Conservation (phyloP, 495 filamentous ascomycete genomes). For the Neurospora sp. region DNA sequence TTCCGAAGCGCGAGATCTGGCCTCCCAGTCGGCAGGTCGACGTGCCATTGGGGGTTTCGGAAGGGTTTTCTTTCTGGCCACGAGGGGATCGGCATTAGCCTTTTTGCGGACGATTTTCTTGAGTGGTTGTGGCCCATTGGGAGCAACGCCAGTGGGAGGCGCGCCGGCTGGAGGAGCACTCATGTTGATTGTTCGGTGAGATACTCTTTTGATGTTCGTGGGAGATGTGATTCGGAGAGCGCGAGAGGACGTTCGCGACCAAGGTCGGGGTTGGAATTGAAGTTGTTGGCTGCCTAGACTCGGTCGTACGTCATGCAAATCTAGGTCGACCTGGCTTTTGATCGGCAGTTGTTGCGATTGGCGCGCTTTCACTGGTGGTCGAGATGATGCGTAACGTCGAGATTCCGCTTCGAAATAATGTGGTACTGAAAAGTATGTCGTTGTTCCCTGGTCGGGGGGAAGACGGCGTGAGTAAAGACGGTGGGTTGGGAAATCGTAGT, state of each 20-base stretch:
- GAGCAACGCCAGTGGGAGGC: constrained; percentile 11
- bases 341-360: background rate
- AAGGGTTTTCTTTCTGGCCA: constrained; percentile 49
- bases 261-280: background rate
- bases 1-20: background rate
- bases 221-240: background rate
- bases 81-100: constrained; percentile 50
- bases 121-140: constrained; percentile 34
- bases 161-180: constrained; percentile 46
- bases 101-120: constrained; percentile 33
- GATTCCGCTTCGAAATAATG: background rate
- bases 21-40: background rate
- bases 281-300: background rate
- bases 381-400: background rate
- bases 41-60: constrained; percentile 5
- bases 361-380: background rate
- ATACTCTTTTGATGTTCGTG: background rate
- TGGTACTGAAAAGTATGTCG: background rate
- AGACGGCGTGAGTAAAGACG: background rate
- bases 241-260: background rate
- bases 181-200: constrained; percentile 30
- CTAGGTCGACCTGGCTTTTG: background rate
- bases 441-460: background rate
- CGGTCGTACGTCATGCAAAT: background rate
- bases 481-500: background rate